Percentiles rank a stretch among this genome's conserved stretches.
Conservation (phyloP, 768 basidiomycete genomes). For the Heimioporus sp. region DNA sequence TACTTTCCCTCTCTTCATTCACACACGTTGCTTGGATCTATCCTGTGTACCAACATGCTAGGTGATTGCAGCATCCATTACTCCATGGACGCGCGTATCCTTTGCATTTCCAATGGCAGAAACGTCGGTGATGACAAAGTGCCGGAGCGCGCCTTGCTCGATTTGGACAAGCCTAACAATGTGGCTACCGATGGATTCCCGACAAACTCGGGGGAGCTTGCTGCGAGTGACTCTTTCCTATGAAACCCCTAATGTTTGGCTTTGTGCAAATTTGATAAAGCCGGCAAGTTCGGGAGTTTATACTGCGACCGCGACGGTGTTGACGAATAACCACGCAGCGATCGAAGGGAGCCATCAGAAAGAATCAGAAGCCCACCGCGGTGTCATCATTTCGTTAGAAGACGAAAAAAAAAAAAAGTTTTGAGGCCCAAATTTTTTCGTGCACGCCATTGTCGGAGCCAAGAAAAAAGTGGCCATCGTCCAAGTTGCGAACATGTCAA, state of each 20-base stretch:
- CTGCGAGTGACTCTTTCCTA: too few species aligned
- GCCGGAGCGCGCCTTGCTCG: neutral
- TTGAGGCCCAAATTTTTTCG: too few species aligned
- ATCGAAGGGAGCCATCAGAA: neutral
- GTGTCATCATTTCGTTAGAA: neutral
- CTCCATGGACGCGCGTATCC: neutral
- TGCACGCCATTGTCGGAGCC: neutral
- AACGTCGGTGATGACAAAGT: neutral
- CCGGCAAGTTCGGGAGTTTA: neutral
- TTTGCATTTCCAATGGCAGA: neutral
- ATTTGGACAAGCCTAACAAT: too few species aligned
- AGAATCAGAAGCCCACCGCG: neutral
- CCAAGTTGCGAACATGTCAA: neutral
- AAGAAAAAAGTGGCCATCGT: neutral
- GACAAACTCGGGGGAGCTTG: too few species aligned
- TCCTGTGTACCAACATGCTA: slow-evolving; percentile 1
- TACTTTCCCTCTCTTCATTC: neutral
- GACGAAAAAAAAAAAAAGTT: neutral
- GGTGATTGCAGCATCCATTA: slow-evolving; percentile 1
- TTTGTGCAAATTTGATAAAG: neutral
- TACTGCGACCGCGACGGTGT: neutral
- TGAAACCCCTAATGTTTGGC: too few species aligned
- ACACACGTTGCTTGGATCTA: slow-evolving; percentile 21
- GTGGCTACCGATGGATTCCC: too few species aligned
- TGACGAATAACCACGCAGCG: neutral